A percentile compares a stretch with the other conserved stretches of the same genome.
These are phyloP conservation scores for Lactarius sanguifluus DNA, from an alignment of 768 basidiomycete genomes.

Conservation along the genomic window DNA sequence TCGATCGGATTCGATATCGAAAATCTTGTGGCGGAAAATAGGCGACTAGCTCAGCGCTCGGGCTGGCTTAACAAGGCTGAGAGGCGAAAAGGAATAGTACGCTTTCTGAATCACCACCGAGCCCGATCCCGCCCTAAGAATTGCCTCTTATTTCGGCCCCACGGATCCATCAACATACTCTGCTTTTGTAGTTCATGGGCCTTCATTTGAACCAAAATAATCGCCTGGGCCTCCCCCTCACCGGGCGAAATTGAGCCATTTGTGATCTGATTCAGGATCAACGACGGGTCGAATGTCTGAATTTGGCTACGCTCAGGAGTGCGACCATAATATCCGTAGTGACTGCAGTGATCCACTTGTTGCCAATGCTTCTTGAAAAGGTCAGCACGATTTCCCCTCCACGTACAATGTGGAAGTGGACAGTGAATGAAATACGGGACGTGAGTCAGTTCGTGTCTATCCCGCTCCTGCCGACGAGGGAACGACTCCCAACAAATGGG, in stretches of 20 bases:
- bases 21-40: too few relatives aligned
- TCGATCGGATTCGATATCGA: too few relatives aligned
- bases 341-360: background rate
- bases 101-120: too few relatives aligned
- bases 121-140: background rate
- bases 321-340: background rate
- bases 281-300: background rate
- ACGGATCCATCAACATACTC: background rate
- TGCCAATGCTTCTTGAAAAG: background rate
- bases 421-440: background rate
- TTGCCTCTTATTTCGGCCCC: slow-evolving; percentile 1
- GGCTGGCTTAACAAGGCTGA: too few relatives aligned
- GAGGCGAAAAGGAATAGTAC: background rate
- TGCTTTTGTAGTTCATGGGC: background rate
- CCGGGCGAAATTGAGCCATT: background rate
- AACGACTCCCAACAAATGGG: background rate
- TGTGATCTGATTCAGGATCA: background rate
- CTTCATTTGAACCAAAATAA: background rate
- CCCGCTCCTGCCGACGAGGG: background rate
- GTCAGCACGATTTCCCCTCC: background rate
- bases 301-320: background rate
- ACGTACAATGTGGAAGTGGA: background rate
- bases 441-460: background rate
- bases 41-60: too few relatives aligned
- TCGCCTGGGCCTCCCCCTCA: background rate